A percentile compares a stretch with the other conserved stretches of the same genome.
Evolutionary conservation across 495 filamentous ascomycete species (phyloP).

Genomic region (Hypoxylon crocopeplum): DNA sequence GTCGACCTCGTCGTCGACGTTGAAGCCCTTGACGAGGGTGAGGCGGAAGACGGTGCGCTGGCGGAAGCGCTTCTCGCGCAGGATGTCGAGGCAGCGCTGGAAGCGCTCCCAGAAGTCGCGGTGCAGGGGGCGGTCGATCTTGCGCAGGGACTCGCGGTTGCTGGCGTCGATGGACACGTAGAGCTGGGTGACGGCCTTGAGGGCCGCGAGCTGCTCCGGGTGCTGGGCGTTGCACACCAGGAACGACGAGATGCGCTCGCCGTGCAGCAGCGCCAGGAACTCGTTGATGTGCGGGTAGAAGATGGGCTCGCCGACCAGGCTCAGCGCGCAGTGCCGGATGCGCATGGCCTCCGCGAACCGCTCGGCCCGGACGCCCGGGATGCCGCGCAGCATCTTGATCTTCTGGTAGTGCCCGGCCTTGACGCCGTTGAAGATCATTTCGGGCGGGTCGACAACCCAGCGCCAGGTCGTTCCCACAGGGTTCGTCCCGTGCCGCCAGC

Average conservation of each 20-base stretch:
- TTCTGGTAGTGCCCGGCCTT: conserved; percentile 94
- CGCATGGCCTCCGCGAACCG: conserved; percentile 91
- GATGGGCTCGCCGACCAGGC: conserved; percentile 92
- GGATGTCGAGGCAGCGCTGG: conserved; percentile 85
- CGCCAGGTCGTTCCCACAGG: conserved; percentile 96
- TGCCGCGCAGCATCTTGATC: conserved; percentile 94
- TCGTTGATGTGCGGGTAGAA: conserved; percentile 98
- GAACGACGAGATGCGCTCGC: conserved; percentile 88
- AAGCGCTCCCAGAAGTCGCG: conserved; percentile 98
- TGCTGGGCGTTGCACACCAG: conserved; percentile 99
- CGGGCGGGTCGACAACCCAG: conserved; percentile 90
- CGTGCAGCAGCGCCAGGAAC: conserved; percentile 81
- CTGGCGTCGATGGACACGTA: conserved; percentile 96
- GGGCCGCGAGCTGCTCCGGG: conserved; percentile 82
- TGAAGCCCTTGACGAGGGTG: conserved; percentile 93
- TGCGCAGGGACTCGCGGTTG: conserved; percentile 83
- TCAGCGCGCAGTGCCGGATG: conserved; percentile 90
- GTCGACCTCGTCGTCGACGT: conserved; percentile 88
- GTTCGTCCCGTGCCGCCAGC: conserved; percentile 97
- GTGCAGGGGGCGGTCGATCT: conserved; percentile 90
- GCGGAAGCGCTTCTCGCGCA: conserved; percentile 76
- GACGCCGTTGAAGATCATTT: conserved; percentile 86
- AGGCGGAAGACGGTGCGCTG: conserved; percentile 95
- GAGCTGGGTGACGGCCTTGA: conserved; percentile 86
- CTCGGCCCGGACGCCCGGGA: conserved; percentile 90